A percentile compares a stretch with the other conserved stretches of the same genome.
Conservation (phyloP, 306 rosid species). For the Cotoneaster glaucophyllus region DNA sequence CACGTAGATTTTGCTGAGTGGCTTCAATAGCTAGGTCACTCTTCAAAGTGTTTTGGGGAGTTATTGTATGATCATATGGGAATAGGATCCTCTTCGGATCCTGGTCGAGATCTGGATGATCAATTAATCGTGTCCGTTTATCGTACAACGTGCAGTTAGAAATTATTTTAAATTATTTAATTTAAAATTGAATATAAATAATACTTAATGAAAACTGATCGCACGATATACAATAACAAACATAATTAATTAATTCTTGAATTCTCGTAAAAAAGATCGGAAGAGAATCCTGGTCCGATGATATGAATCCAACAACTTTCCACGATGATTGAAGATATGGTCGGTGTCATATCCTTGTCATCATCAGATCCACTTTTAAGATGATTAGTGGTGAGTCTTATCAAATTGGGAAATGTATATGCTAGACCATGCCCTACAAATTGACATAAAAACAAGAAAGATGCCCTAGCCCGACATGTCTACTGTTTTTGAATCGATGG, state of each 20-base stretch:
- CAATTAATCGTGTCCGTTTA: too few relatives aligned
- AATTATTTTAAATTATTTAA: too few relatives aligned
- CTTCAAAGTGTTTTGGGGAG: neutral
- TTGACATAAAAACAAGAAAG: neutral
- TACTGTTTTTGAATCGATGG: too few relatives aligned
- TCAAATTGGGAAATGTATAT: neutral
- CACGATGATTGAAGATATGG: neutral
- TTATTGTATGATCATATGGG: neutral
- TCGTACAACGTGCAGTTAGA: rapidly evolving
- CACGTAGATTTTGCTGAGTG: too few relatives aligned
- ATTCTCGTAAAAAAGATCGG: rapidly evolving
- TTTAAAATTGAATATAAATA: too few relatives aligned
- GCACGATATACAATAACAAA: too few relatives aligned
- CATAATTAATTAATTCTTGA: too few relatives aligned
- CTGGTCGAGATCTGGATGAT: rapidly evolving
- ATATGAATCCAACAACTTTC: neutral
- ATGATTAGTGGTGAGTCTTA: neutral
- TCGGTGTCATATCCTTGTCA: neutral
- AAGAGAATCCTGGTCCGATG: too few relatives aligned
- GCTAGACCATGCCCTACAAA: neutral
- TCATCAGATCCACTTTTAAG: neutral
- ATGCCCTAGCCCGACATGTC: neutral
- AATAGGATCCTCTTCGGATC: too few relatives aligned
- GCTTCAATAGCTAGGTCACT: neutral
- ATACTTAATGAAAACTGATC: too few relatives aligned